These are phyloP conservation scores for Verticillium tricorpus DNA, from an alignment of 2,329 filamentous ascomycete genomes.

Conservation along the genomic window DNA sequence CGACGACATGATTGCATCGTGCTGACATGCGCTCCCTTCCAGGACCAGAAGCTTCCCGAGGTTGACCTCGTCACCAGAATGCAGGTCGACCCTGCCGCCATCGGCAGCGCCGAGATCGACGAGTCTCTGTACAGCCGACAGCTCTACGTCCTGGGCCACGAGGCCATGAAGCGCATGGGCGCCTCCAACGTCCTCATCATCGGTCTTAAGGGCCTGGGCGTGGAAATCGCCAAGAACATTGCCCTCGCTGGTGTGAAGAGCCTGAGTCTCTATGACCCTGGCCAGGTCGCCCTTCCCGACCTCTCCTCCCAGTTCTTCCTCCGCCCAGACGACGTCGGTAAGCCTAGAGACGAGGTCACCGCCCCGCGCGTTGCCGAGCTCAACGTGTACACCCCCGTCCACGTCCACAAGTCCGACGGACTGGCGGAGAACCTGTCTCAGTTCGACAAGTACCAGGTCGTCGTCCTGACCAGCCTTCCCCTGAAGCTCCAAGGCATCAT, in stretches of 20 bases:
- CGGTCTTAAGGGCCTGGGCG: slow-evolving; percentile 88
- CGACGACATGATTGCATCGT: neutral
- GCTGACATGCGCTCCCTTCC: neutral
- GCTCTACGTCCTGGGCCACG: slow-evolving; percentile 66
- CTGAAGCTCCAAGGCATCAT: slow-evolving; percentile 78
- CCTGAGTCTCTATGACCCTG: slow-evolving; percentile 86
- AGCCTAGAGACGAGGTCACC: slow-evolving; percentile 81
- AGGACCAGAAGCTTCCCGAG: slow-evolving; percentile 52
- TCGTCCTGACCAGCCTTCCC: slow-evolving; percentile 83
- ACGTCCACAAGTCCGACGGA: slow-evolving; percentile 63
- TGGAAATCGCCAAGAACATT: slow-evolving; percentile 98
- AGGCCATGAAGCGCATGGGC: slow-evolving; percentile 98
- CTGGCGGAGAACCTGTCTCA: slow-evolving; percentile 73
- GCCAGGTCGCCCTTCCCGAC: slow-evolving; percentile 77
- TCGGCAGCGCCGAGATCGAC: slow-evolving; percentile 58
- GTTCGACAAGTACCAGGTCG: slow-evolving; percentile 86
- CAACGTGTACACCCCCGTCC: slow-evolving; percentile 92
- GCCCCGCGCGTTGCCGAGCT: slow-evolving; percentile 88
- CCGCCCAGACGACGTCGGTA: slow-evolving; percentile 80
- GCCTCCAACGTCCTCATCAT: slow-evolving; percentile 91
- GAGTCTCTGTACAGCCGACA: slow-evolving; percentile 71
- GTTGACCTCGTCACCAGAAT: slow-evolving; percentile 60
- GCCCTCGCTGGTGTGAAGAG: slow-evolving; percentile 98
- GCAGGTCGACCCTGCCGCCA: slow-evolving; percentile 59
- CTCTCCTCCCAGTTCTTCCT: slow-evolving; percentile 98